phyloP scores from a whole-genome alignment of 176 grass and related monocot species.

The Olyra latifolia region DNA sequence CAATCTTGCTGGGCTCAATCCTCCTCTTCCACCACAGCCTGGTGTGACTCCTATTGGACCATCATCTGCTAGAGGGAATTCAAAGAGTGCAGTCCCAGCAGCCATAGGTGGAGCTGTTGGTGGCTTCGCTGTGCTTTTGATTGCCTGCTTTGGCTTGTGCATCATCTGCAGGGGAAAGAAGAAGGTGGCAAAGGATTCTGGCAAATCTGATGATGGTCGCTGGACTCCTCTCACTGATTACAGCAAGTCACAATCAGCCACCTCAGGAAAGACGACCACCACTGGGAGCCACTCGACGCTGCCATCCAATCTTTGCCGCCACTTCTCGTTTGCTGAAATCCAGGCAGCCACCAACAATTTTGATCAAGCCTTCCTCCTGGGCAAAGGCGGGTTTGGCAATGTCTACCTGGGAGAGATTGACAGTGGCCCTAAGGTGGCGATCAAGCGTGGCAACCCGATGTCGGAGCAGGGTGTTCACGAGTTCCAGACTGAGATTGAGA shows the following conservation, averaged over 20 bases:
- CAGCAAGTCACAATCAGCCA: conserved; percentile 31
- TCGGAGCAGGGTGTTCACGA: conserved; percentile 64
- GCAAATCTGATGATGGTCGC: conserved; percentile 11
- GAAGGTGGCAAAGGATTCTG: conserved; percentile 40
- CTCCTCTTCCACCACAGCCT: neutral
- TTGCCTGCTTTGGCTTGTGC: conserved; percentile 24
- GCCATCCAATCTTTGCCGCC: conserved; percentile 52
- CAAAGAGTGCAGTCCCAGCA: neutral
- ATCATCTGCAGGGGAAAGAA: conserved; percentile 44
- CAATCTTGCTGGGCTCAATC: conserved; percentile 60
- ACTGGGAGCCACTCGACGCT: conserved; percentile 47
- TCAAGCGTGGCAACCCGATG: conserved; percentile 67
- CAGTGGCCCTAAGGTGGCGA: conserved; percentile 56
- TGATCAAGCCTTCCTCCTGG: conserved; percentile 56
- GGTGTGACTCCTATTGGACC: neutral
- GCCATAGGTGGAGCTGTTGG: conserved; percentile 41
- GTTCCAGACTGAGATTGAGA: conserved; percentile 79
- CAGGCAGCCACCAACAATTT: conserved; percentile 58
- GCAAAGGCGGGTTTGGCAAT: conserved; percentile 74
- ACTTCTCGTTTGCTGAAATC: conserved; percentile 62
- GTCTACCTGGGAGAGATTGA: conserved; percentile 69
- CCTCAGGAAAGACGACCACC: conserved; percentile 22
- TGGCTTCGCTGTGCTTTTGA: conserved; percentile 16
- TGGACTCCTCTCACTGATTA: conserved; percentile 43
- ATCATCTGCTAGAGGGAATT: neutral